Base-by-base conservation (phyloP, 2,329 filamentous ascomycete genomes). In the Colletotrichum phormii region DNA sequence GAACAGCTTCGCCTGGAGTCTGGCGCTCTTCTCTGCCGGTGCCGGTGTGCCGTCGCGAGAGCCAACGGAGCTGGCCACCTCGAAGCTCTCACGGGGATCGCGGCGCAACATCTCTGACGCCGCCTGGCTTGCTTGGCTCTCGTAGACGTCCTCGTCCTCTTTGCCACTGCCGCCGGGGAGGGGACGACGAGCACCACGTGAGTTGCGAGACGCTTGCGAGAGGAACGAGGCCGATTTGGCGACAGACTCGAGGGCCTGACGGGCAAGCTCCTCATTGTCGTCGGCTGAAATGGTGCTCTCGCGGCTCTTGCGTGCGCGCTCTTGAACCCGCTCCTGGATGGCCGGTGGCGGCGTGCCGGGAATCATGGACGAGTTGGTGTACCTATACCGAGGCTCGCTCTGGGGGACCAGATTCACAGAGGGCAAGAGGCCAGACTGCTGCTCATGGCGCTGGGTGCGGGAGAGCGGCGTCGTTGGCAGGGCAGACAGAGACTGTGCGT, bases 241-340 rank as follows among this genome's bases (percentile, higher is more conserved):
- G 12, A 89, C 87, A 0, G 86, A 87, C 74, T 88, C 84, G 15
- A 90, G 77, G 0, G 88, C 88, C 71, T 89, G 86, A 5, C 88
- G 84, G 0, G 87, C 87, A 29, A 90, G 82, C 77, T 90, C 88
- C 76, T 87, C 89, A 63, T 88, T 89, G 57, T 89, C 88, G 55
- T 88, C 88, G 24, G 90, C 92, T 1, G 94, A 97, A 61, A 97
- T 95, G 1, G 94, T 97, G 83, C 94, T 96, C 81, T 97, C 95
- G 72, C 94, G 91, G 81, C 94, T 95, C 81, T 91, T 91, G 64
- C 90, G 89, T 49, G 89, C 87, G 61, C 85, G 84, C 24, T 85
- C 84, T 46, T 80, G 89, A 51, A 89, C 87, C 3, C 62, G 33
- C 6, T 42, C 15, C 35, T 57, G 62, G 60, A 84, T 84, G n/a